phyloP scores from a whole-genome alignment of 257 asterid species.

The Prunella vulgaris region DNA sequence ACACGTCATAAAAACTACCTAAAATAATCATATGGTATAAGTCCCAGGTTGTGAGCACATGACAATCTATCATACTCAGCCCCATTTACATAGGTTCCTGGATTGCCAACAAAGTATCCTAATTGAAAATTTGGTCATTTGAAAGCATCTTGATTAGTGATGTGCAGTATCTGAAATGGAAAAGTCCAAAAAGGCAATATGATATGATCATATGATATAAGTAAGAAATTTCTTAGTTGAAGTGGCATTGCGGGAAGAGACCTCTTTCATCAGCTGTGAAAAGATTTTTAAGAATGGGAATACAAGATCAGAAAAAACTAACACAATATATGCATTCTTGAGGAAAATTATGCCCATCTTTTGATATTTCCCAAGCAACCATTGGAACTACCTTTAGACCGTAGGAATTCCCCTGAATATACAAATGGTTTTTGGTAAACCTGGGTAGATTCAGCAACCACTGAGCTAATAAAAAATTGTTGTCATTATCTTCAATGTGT shows the following conservation, averaged over 20 bases:
- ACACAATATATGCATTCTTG: not conserved
- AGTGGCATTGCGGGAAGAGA: conserved; percentile 23
- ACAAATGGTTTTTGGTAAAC: conserved; percentile 24
- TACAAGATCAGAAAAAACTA: not conserved
- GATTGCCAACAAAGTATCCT: conserved; percentile 39
- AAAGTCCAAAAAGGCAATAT: not conserved
- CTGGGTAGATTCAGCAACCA: conserved; percentile 37
- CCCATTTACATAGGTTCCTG: conserved; percentile 13
- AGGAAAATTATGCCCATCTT: conserved; percentile 15
- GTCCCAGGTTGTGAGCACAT: conserved; percentile 34
- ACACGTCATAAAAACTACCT: conserved; percentile 20
- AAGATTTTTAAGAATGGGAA: not conserved
- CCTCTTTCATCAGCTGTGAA: conserved; percentile 37
- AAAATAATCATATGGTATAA: conserved; percentile 32
- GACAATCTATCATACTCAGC: conserved; percentile 26
- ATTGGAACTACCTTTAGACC: conserved; percentile 33
- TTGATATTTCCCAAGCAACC: conserved; percentile 29
- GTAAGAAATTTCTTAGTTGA: conserved; percentile 14
- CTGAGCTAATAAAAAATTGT: conserved; percentile 17
- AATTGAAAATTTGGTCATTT: not conserved
- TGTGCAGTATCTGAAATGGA: not conserved
- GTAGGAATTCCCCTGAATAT: conserved; percentile 38
- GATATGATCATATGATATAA: not conserved
- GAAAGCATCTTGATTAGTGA: not conserved
- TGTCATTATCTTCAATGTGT: not conserved